These are phyloP conservation scores for Corniculantispora saksenae DNA, from an alignment of 2,329 filamentous ascomycete species.

Conservation along the genomic window DNA sequence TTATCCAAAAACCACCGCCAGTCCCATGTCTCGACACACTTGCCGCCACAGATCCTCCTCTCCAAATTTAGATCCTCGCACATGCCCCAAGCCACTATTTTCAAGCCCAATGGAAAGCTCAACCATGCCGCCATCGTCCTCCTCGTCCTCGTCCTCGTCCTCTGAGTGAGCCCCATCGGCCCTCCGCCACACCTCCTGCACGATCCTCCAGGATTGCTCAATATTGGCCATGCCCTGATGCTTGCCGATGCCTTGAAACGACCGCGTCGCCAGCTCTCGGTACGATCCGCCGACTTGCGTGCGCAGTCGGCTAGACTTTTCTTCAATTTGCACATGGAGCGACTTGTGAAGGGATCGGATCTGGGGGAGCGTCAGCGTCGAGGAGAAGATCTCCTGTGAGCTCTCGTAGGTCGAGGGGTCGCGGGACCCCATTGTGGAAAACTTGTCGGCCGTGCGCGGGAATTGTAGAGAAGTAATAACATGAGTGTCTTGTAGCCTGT, in stretches of 20 bases:
- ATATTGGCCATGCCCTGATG: conserved; percentile 69
- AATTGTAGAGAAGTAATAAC: not conserved
- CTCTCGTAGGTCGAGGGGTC: conserved; percentile 49
- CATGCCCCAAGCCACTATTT: not conserved
- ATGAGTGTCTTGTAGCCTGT: not conserved
- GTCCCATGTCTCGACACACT: conserved; percentile 59
- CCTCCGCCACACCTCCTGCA: conserved; percentile 62
- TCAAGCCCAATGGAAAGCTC: not conserved
- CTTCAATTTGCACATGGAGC: conserved; percentile 60
- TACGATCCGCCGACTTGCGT: conserved; percentile 71
- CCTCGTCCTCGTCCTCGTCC: conserved; percentile 21
- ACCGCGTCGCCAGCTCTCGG: conserved; percentile 67
- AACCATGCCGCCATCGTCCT: conserved; percentile 15
- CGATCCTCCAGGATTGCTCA: conserved; percentile 59
- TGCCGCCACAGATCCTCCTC: conserved; percentile 52
- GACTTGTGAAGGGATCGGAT: conserved; percentile 63
- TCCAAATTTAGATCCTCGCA: not conserved
- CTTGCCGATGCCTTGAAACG: conserved; percentile 55
- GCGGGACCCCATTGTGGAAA: conserved; percentile 41
- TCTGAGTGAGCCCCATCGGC: conserved; percentile 39
- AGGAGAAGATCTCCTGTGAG: conserved; percentile 56
- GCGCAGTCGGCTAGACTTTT: conserved; percentile 62
- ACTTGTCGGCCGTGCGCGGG: not conserved
- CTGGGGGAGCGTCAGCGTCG: conserved; percentile 60
- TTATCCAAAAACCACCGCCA: conserved; percentile 62